A percentile compares a stretch with the other conserved stretches of the same genome.
Evolutionary conservation across 1,139 yeast genomes (phyloP).

Genomic region (Lodderomyces theae): DNA sequence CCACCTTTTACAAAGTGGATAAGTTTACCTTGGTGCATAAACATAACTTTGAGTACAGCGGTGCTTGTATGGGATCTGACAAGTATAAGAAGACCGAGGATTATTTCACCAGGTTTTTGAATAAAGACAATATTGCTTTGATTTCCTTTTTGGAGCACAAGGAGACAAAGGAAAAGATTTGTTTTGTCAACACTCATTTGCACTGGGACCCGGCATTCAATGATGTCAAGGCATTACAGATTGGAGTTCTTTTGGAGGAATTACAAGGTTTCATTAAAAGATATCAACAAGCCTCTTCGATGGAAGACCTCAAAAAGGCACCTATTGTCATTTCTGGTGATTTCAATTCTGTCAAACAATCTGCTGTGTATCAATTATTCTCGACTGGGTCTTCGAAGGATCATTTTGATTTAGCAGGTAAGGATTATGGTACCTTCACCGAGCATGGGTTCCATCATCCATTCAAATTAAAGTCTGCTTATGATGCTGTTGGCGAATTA

Average conservation of each 20-base stretch:
- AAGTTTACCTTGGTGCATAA: constrained; percentile 72
- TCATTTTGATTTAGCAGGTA: constrained; percentile 79
- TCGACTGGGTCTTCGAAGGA: constrained; percentile 72
- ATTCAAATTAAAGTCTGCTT: constrained; percentile 81
- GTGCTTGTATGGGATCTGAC: constrained; percentile 83
- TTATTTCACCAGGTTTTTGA: constrained; percentile 92
- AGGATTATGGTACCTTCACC: constrained; percentile 89
- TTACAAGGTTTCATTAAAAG: constrained; percentile 62
- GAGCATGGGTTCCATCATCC: constrained; percentile 84
- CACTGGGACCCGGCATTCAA: constrained; percentile 98
- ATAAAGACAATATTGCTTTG: constrained; percentile 89
- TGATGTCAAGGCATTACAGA: constrained; percentile 95
- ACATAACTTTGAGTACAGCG: constrained; percentile 78
- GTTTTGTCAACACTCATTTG: constrained; percentile 87
- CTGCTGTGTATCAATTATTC: constrained; percentile 90
- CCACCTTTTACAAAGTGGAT: constrained; percentile 72
- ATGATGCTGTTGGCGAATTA: constrained; percentile 79
- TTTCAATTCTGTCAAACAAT: constrained; percentile 81
- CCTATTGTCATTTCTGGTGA: constrained; percentile 92
- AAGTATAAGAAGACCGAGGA: constrained; percentile 92
- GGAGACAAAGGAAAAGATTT: constrained; percentile 66
- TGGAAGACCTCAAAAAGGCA: constrained; percentile 58
- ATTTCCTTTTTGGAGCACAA: constrained; percentile 75
- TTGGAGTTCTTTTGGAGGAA: constrained; percentile 87
- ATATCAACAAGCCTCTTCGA: constrained; percentile 43